Percentiles rank a stretch among this genome's conserved stretches.
Evolutionary conservation across 345 rosid genomes (phyloP).

Genomic region (Trapa bicornis): DNA sequence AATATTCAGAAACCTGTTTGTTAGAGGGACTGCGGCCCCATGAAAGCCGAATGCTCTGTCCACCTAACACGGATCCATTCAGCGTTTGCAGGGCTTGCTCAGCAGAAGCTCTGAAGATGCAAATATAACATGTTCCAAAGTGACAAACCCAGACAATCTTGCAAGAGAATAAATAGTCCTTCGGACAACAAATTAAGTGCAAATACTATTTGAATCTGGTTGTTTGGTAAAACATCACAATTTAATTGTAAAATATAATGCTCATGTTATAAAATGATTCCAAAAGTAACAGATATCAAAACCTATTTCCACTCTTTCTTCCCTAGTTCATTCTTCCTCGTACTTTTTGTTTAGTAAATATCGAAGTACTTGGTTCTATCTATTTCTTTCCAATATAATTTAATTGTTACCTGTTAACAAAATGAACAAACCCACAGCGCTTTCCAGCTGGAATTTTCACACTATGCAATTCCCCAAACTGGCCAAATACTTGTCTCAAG

Average conservation of each 20-base stretch:
- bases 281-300: background rate
- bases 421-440: constrained; percentile 97
- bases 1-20: constrained; percentile 55
- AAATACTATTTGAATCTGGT: background rate
- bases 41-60: constrained; percentile 78
- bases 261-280: background rate
- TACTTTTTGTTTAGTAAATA: background rate
- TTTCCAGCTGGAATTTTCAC: constrained; percentile 93
- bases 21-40: constrained; percentile 95
- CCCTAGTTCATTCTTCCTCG: background rate
- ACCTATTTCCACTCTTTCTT: background rate
- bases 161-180: background rate
- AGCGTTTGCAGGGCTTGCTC: constrained; percentile 66
- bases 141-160: background rate
- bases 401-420: constrained; percentile 49
- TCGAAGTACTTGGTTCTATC: background rate
- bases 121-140: background rate
- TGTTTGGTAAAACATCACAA: too few relatives aligned
- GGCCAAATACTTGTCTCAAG: constrained; percentile 66
- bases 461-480: constrained; percentile 81
- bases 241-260: too few relatives aligned
- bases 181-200: background rate
- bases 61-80: constrained; percentile 80
- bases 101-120: constrained; percentile 43
- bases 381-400: background rate